Evolutionary conservation across 2,329 filamentous ascomycete species (phyloP).

Genomic region (Fonsecaea pedrosoi): DNA sequence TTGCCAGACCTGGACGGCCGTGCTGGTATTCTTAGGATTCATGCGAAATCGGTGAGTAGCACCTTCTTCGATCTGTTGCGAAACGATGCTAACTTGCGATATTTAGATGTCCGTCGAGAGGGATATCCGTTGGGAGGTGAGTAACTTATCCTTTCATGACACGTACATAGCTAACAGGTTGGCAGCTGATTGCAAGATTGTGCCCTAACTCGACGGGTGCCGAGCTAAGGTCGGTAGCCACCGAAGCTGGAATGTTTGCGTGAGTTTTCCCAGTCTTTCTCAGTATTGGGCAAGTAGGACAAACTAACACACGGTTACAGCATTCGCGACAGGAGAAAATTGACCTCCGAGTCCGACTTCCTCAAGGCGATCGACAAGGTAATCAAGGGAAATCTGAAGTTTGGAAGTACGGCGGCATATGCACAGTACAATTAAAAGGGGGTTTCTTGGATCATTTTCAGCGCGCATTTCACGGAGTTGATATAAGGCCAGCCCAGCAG

Average conservation of each 20-base stretch:
- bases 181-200: constrained; percentile 81
- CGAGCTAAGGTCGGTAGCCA: constrained; percentile 93
- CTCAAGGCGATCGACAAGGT: constrained; percentile 91
- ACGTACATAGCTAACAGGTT: background rate
- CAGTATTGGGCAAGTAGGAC: background rate
- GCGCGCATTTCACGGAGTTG: constrained; percentile 31
- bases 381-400: constrained; percentile 86
- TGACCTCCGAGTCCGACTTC: constrained; percentile 98
- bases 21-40: constrained; percentile 93
- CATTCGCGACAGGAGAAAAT: constrained; percentile 72
- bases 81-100: constrained; percentile 67
- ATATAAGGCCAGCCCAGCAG: constrained; percentile 4
- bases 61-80: background rate
- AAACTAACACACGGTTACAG: background rate
- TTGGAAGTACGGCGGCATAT: constrained; percentile 83
- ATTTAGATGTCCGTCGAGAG: constrained; percentile 89
- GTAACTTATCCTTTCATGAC: background rate
- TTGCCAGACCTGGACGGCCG: constrained; percentile 95
- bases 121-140: constrained; percentile 89
- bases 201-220: constrained; percentile 98
- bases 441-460: constrained; percentile 13
- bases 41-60: constrained; percentile 20
- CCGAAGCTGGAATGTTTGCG: constrained; percentile 98
- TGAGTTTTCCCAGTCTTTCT: background rate
- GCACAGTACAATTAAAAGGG: constrained; percentile 92